Evolutionary conservation across 805 yeast species (phyloP).

Genomic region (Spencermartinsiella europaea): DNA sequence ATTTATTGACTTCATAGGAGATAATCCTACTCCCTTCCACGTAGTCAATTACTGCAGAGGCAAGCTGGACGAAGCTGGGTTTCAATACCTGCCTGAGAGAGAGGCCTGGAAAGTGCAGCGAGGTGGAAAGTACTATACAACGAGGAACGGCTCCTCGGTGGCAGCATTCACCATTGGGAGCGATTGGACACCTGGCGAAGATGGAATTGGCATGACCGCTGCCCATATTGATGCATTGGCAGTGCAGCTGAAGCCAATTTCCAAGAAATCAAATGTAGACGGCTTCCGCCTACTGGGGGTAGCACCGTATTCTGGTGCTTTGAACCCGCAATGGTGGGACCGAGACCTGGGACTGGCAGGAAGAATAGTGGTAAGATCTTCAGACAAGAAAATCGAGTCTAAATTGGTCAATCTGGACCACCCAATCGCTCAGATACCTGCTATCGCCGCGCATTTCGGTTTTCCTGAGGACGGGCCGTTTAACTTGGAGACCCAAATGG

Average conservation of each 20-base stretch:
- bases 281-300: slow-evolving; percentile 73
- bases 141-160: slow-evolving; percentile 62
- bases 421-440: slow-evolving; percentile 65
- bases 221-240: slow-evolving; percentile 67
- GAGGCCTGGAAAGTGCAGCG: slow-evolving; percentile 36
- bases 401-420: slow-evolving; percentile 29
- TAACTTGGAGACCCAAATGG: slow-evolving; percentile 67
- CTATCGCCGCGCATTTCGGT: slow-evolving; percentile 82
- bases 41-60: slow-evolving; percentile 38
- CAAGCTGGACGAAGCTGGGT: slow-evolving; percentile 49
- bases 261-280: slow-evolving; percentile 52
- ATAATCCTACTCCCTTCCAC: slow-evolving; percentile 72
- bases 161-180: slow-evolving; percentile 67
- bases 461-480: slow-evolving; percentile 57
- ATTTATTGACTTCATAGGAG: slow-evolving; percentile 56
- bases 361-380: slow-evolving; percentile 48
- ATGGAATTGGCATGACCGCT: slow-evolving; percentile 57
- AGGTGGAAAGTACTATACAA: slow-evolving; percentile 42
- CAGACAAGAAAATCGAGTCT: slow-evolving; percentile 27
- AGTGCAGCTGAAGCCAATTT: slow-evolving; percentile 62
- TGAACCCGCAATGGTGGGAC: slow-evolving; percentile 67
- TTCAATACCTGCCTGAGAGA: slow-evolving; percentile 54
- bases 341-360: slow-evolving; percentile 82
- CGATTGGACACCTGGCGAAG: slow-evolving; percentile 52
- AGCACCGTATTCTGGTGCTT: slow-evolving; percentile 74